These are phyloP conservation scores for Cladosporium sp. DNA, from an alignment of 2,329 filamentous ascomycete species.

Conservation along the genomic window DNA sequence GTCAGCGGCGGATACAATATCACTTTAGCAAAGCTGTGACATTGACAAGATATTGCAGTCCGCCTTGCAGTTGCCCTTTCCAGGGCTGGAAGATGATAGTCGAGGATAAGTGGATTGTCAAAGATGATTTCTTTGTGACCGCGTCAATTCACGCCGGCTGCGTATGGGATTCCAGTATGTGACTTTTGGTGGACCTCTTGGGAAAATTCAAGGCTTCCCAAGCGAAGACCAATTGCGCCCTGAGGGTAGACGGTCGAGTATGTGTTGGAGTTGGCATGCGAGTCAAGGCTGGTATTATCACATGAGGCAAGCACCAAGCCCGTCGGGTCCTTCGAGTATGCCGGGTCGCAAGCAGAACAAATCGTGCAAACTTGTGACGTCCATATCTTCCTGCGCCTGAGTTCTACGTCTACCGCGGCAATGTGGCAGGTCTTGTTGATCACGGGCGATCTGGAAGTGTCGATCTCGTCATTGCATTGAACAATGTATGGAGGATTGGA, in stretches of 20 bases:
- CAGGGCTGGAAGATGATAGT: background rate
- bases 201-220: too few relatives aligned
- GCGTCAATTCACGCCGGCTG: background rate
- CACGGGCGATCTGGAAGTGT: background rate
- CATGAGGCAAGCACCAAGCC: too few relatives aligned
- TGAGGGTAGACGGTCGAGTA: background rate
- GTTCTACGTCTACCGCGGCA: background rate
- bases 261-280: background rate
- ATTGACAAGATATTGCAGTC: background rate
- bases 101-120: background rate
- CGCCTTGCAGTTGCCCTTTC: too few relatives aligned
- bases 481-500: background rate
- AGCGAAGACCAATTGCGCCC: too few relatives aligned
- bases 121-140: background rate
- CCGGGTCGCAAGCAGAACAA: background rate
- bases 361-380: background rate
- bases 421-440: background rate
- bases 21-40: background rate
- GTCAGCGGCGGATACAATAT: background rate
- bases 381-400: background rate
- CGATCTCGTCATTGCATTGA: background rate
- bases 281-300: too few relatives aligned
- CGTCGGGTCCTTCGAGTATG: background rate
- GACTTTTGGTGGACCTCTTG: background rate
- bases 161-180: background rate